These are phyloP conservation scores for Zasmidium citrigriseum DNA, from an alignment of 2,329 filamentous ascomycete species.

Conservation along the genomic window DNA sequence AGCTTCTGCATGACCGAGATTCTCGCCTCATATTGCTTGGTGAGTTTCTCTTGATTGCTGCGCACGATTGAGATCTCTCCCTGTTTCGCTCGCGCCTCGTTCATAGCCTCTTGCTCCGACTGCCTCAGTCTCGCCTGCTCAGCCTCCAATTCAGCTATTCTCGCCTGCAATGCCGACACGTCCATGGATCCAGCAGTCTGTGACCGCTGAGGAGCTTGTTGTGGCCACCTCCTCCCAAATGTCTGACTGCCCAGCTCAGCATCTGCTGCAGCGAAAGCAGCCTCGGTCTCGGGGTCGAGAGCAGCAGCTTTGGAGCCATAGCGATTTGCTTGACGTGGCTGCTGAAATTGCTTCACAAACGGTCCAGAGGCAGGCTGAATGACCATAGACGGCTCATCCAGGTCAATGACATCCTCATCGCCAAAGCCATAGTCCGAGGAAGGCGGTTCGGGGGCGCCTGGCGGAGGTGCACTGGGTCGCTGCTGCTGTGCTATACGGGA, in stretches of 20 bases:
- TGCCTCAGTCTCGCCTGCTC: conserved; percentile 42
- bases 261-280: conserved; percentile 36
- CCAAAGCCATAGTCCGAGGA: conserved; percentile 49
- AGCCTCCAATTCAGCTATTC: conserved; percentile 49
- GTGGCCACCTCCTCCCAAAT: conserved; percentile 25
- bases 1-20: conserved; percentile 63
- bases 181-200: conserved; percentile 21
- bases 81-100: conserved; percentile 61
- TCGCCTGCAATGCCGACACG: conserved; percentile 39
- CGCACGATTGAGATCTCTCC: conserved; percentile 78
- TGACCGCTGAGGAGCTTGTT: conserved; percentile 12
- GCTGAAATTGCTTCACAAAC: conserved; percentile 7
- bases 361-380: conserved; percentile 27
- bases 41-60: conserved; percentile 64
- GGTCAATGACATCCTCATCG: conserved; percentile 48
- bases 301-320: conserved; percentile 13
- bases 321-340: conserved; percentile 2
- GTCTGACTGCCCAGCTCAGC: conserved; percentile 32
- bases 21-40: conserved; percentile 64
- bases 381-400: conserved; percentile 41
- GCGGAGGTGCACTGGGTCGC: conserved; percentile 19
- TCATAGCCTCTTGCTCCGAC: conserved; percentile 44
- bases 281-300: conserved; percentile 31
- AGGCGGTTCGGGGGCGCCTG: conserved; percentile 27
- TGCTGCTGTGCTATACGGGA: conserved; percentile 8